phyloP scores from a whole-genome alignment of 75 land plant genomes.

The Selaginella moellendorffii region DNA sequence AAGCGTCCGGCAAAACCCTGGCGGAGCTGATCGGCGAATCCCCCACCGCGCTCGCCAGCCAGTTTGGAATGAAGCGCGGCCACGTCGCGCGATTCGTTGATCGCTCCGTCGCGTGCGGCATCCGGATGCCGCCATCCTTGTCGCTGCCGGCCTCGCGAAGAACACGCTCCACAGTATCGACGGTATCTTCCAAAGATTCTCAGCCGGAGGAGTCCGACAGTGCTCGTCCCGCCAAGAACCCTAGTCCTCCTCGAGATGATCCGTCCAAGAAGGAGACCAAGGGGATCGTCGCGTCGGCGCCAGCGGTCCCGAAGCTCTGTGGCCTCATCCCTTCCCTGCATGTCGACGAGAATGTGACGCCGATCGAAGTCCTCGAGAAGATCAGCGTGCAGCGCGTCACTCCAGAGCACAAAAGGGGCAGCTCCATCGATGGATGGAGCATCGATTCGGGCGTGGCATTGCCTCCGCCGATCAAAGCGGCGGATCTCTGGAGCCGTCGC shows the following conservation, averaged over 20 bases:
- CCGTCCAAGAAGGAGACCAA: conserved; percentile 10
- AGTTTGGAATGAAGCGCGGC: conserved; percentile 52
- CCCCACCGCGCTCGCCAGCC: conserved; percentile 23
- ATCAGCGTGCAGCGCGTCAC: conserved; percentile 40
- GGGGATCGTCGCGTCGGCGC: conserved; percentile 42
- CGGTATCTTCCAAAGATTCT: not conserved
- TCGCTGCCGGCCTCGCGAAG: not conserved
- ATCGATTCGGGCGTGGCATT: no score
- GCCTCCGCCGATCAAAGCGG: conserved; percentile 36
- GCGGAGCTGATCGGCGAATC: conserved; percentile 33
- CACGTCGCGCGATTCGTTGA: conserved; percentile 54
- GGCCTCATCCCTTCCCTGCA: conserved; percentile 36
- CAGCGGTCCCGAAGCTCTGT: conserved; percentile 32
- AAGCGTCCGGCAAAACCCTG: conserved; percentile 37
- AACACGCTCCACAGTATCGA: not conserved
- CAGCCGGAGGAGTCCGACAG: not conserved
- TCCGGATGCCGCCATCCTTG: conserved; percentile 16
- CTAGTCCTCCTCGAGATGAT: not conserved
- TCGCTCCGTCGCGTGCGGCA: conserved; percentile 25
- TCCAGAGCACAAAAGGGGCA: conserved; percentile 45
- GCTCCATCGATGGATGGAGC: conserved; percentile 14
- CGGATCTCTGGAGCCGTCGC: conserved; percentile 36
- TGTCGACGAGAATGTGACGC: conserved; percentile 29
- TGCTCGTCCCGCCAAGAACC: no score
- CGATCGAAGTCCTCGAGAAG: conserved; percentile 32